Base-by-base conservation (phyloP, 2,329 filamentous ascomycete species). In the Cladosporium sphaerospermum region DNA sequence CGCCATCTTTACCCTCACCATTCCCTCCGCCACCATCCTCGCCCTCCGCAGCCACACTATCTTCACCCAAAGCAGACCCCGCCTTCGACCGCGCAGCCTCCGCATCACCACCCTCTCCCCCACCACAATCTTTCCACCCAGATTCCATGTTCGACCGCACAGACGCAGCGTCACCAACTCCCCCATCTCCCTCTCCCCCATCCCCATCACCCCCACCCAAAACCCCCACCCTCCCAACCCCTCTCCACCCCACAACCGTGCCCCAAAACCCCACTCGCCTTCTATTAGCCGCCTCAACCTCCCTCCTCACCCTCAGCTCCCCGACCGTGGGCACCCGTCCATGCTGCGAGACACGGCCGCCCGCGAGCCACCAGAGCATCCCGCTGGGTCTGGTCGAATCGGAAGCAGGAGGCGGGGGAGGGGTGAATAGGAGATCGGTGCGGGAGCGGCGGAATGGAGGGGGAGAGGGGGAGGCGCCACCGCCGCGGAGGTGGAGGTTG, bases 261-360 rank as follows among this genome's bases (percentile, higher is more conserved):
- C 50, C 43, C 34, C 42, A 45, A 46, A 53, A 53, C 34, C 42
- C 50, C 4, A 53, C 50, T 3, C 34, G 11, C 43, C 14, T 33
- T 13, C 50, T 19, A 53, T 53, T 53, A 37, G 23, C 43, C 14
- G 9, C 2, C 43, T 53, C 50, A 40, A 45, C 42, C 14, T 53
- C 43, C 19, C 33, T 53, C 28, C 50, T 53, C 3, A 46, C 43
- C 23, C 50, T 45, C 50, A 53, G 19, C 16, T 46, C 50, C 3
- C 50, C 50, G 13, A 46, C 6, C 2, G 42, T 53, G 6, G 50
- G 50, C 42, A 41, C 34, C 9, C 16, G 9, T 9, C 45, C 32
- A 10, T 40, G 8, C 42, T 16, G 45, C 31, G 45, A 47, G 14
- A 33, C 9, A 5, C 32, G 28, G 0, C 43, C 43, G 28, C 50